Percentiles rank a stretch among this genome's conserved stretches.
Conservation (phyloP, 805 yeast genomes). For the Metschnikowia arizonensis region DNA sequence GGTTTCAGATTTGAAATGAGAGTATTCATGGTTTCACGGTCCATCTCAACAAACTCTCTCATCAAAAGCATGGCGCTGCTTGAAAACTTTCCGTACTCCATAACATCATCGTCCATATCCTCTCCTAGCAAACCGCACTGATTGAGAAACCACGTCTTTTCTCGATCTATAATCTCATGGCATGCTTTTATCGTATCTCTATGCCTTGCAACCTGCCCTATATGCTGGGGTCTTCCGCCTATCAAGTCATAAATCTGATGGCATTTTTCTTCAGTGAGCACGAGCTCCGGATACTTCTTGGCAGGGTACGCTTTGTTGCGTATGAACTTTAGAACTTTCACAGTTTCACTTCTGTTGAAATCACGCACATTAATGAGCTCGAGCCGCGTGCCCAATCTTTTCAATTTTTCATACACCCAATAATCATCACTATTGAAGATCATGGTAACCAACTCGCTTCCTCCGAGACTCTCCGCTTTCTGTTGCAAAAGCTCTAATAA, state of each 20-base stretch:
- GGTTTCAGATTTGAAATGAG: conserved; percentile 18
- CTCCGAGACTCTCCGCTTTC: conserved; percentile 74
- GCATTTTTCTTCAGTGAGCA: conserved; percentile 35
- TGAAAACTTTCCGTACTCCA: conserved; percentile 77
- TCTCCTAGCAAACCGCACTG: conserved; percentile 76
- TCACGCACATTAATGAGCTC: conserved; percentile 70
- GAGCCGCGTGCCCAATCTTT: conserved; percentile 65
- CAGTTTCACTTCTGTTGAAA: conserved; percentile 51
- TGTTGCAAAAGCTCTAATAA: conserved; percentile 74
- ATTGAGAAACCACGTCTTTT: conserved; percentile 80
- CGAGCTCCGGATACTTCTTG: conserved; percentile 33
- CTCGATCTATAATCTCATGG: conserved; percentile 68
- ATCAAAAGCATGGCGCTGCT: conserved; percentile 69
- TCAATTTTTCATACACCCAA: conserved; percentile 79
- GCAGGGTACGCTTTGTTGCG: conserved; percentile 40
- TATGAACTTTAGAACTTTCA: conserved; percentile 50
- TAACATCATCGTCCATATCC: conserved; percentile 85
- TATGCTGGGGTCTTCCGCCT: conserved; percentile 84
- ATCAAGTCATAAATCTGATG: conserved; percentile 59
- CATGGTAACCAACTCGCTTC: conserved; percentile 66
- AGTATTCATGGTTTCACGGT: conserved; percentile 34
- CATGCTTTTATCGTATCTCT: conserved; percentile 55
- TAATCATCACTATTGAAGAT: conserved; percentile 80
- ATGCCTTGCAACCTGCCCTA: conserved; percentile 65
- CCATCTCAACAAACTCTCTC: conserved; percentile 69